Evolutionary conservation across 2,329 filamentous ascomycete genomes (phyloP), one percentile per base, ranked within the genome.

Genomic region (Seiridium cupressi): DNA sequence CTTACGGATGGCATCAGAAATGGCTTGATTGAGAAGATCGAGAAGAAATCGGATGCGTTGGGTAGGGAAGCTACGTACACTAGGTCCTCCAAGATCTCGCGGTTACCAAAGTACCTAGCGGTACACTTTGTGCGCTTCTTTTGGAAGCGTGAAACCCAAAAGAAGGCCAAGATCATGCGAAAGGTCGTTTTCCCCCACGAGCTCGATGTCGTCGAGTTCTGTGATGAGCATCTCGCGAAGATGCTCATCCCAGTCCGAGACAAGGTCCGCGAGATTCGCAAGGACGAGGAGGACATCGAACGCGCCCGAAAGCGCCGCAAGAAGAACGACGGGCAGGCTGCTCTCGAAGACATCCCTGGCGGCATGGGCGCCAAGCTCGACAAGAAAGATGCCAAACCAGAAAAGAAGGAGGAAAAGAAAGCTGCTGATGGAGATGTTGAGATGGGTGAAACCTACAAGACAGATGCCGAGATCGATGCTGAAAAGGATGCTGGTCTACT

Each of bases 131-230:
- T 99, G 60, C 92, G 95, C 65, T 99, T 99, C 79, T 97, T 94
- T 80, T 99, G 95, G 95, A 94, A 96, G 72, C 88, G 90, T 51
- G 92, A 96, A 67, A 93, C 92, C 3, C 90, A 96, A 76, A 98
- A 98, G 81, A 99, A 99, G 83, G 93, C 94, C 66, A 99, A 99
- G 84, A 99, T 99, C 69, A 94, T 99, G 91, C 91, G 93, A 73
- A 99, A 98, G 78, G 95, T 99, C 60, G 94, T 92, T 0, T 99
- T 99, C 73, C 94, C 94, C 5, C 88, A 91, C 55, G 95, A 99
- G 76, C 81, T 99, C 40, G 95, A 99, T 70, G 87, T 92, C 44
- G 88, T 96, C 31, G 95, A 99, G 73, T 97, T 97, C 76, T 99
- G 95, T 76, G 94, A 93, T 10, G 93, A 98, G 34, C 89, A 95